These are phyloP conservation scores for Xylariaceae sp. DNA, from an alignment of 2,329 filamentous ascomycete species.

Conservation along the genomic window DNA sequence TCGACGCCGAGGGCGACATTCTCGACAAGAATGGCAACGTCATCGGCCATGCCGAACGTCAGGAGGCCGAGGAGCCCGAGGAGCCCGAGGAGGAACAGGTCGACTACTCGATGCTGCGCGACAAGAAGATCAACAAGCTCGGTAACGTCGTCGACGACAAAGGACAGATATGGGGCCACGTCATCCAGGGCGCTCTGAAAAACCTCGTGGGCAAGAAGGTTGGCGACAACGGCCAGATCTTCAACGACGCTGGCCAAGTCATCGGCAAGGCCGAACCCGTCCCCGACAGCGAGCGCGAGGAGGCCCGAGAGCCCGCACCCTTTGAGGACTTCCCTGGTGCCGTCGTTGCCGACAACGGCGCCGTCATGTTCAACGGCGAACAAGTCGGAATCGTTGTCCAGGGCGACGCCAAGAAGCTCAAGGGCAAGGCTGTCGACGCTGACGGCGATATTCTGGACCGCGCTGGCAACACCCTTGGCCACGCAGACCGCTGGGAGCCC, in stretches of 20 bases:
- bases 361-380: conserved; percentile 45
- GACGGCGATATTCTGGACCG: conserved; percentile 66
- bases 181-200: conserved; percentile 59
- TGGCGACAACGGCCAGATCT: conserved; percentile 64
- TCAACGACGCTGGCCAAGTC: conserved; percentile 63
- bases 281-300: conserved; percentile 48
- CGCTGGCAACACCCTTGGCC: conserved; percentile 61
- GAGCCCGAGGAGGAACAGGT: conserved; percentile 32
- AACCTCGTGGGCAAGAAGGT: conserved; percentile 58
- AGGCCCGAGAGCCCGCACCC: conserved; percentile 41
- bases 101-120: conserved; percentile 47
- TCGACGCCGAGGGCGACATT: conserved; percentile 34
- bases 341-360: conserved; percentile 47
- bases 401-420: conserved; percentile 58
- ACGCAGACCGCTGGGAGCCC: conserved; percentile 62
- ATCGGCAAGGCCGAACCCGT: conserved; percentile 63
- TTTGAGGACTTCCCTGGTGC: conserved; percentile 56
- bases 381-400: conserved; percentile 58
- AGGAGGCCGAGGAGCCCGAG: conserved; percentile 30
- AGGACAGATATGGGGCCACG: conserved; percentile 52
- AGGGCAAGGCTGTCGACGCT: conserved; percentile 60
- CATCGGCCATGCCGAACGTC: conserved; percentile 31
- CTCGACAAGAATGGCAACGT: conserved; percentile 33
- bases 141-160: conserved; percentile 53
- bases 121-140: conserved; percentile 52